phyloP scores from a whole-genome alignment of 176 grass and related monocot species.

The Hordeum marinum region DNA sequence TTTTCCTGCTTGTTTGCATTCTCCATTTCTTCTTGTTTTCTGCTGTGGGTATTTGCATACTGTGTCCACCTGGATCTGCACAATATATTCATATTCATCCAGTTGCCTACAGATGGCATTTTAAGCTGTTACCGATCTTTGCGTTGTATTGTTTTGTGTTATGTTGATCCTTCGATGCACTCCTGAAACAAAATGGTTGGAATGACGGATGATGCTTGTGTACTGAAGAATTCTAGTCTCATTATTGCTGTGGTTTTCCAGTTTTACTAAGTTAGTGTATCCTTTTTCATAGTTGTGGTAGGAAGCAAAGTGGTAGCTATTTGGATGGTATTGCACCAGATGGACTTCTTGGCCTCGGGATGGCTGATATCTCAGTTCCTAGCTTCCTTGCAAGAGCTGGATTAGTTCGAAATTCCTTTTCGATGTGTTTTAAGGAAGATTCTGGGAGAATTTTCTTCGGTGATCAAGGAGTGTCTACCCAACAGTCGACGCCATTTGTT shows the following conservation, averaged over 20 bases:
- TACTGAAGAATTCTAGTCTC: not conserved
- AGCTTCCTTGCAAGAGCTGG: slow-evolving; percentile 88
- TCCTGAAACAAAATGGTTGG: not conserved
- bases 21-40: not conserved
- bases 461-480: slow-evolving; percentile 67
- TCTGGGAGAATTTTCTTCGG: slow-evolving; percentile 95
- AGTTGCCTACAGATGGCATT: not conserved
- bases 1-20: not conserved
- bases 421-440: slow-evolving; percentile 87
- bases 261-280: slow-evolving; percentile 6
- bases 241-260: slow-evolving; percentile 12
- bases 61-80: not conserved
- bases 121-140: not conserved
- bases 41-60: not conserved
- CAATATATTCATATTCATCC: not conserved
- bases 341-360: slow-evolving; percentile 90
- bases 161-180: not conserved
- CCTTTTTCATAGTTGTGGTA: slow-evolving; percentile 66
- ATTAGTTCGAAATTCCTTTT: slow-evolving; percentile 80
- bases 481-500: slow-evolving; percentile 89
- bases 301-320: slow-evolving; percentile 84
- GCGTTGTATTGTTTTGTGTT: not conserved
- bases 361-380: slow-evolving; percentile 86
- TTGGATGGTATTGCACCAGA: slow-evolving; percentile 93
- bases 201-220: not conserved